Base-by-base conservation (phyloP, 2,329 filamentous ascomycete genomes). In the Acarospora socialis region DNA sequence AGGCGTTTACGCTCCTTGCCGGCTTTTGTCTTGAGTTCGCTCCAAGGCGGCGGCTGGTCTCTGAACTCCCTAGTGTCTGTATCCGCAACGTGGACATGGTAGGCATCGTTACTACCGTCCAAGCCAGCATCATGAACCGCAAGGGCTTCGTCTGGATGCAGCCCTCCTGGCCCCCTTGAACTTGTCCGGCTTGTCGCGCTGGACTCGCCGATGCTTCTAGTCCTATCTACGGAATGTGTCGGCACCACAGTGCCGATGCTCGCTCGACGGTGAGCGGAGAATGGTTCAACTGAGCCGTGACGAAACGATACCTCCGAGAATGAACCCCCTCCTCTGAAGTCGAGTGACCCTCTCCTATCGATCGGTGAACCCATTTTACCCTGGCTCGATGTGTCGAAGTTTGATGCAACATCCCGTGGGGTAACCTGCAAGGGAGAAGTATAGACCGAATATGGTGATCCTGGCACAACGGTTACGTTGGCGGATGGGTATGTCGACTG, bases 1-100 rank as follows among this genome's bases (percentile, higher is more conserved):
- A 98, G 61, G 25, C 90, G 70, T 56, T 95, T 95, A 32, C 90
- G 73, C 54, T 95, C 90, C 55, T 95, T 98, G 10, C 90, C 90
- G 2, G 90, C 90, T 54, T 87, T 87, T 3, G 81, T 87, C 55
- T 87, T 87, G 41, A 86, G 62, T 50, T 87, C 81, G 45, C 73
- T 86, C 81, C 81, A 87, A 9, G 76, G 63, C 9, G 77, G 74
- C 6, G 68, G 60, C 6, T 66, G n/a, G n/a, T n/a, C n/a, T n/a
- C n/a, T n/a, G n/a, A n/a, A 60, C 30, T 71, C 70, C 4, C 63
- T 54, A 41, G 72, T 74, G 38, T 71, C 66, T 30, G 73, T 69
- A 2, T 34, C 21, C 9, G 39, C 26, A 12, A 18, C 28, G 9
- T 17, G 12, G 6, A 15, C 24, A 19, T 15, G 20, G 13, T 31